Conservation (phyloP, 2,329 filamentous ascomycete genomes). For the Xylaria sp. region DNA sequence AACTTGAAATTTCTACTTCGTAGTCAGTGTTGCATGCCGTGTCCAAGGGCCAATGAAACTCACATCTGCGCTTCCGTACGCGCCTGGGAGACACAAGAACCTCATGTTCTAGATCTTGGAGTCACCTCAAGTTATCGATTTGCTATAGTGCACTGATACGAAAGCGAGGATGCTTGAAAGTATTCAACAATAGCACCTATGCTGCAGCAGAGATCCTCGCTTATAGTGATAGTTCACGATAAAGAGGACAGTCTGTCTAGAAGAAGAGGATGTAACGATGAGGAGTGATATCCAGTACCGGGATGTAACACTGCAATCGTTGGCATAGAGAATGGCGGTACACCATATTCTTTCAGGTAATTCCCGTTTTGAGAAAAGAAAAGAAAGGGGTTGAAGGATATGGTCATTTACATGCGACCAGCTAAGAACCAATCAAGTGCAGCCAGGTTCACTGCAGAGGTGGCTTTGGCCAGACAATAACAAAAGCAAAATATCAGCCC, state of each 20-base stretch:
- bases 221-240: constrained; percentile 34
- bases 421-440: not conserved
- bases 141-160: constrained; percentile 29
- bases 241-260: constrained; percentile 31
- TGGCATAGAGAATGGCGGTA: not conserved
- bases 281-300: constrained; percentile 12
- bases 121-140: constrained; percentile 15
- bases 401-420: constrained; percentile 16
- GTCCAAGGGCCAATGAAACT: constrained; percentile 35
- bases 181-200: constrained; percentile 5
- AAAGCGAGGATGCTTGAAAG: constrained; percentile 28
- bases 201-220: constrained; percentile 21
- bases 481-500: constrained; percentile 26
- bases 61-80: constrained; percentile 64
- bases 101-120: constrained; percentile 57
- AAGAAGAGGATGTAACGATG: not conserved
- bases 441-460: not conserved
- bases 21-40: constrained; percentile 30
- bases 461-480: not conserved
- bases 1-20: constrained; percentile 64
- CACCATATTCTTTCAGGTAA: constrained; percentile 1
- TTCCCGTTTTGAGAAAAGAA: constrained; percentile 8
- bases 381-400: not conserved
- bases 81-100: constrained; percentile 67
- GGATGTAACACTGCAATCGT: constrained; percentile 21